These are phyloP conservation scores for Salix suchowensis DNA, from an alignment of 345 rosid species.

Conservation along the genomic window DNA sequence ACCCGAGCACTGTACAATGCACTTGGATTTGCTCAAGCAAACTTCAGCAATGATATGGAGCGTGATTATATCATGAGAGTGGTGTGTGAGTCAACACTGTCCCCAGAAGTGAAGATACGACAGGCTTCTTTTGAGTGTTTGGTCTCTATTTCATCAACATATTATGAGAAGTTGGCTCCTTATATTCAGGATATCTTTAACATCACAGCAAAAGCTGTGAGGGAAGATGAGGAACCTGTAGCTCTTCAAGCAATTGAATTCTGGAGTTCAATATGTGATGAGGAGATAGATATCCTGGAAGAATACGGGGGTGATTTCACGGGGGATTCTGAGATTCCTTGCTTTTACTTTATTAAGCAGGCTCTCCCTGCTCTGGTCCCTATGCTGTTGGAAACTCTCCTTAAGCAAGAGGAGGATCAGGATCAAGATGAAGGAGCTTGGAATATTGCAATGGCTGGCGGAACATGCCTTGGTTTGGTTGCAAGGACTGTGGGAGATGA, in stretches of 20 bases:
- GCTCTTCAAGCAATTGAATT: slow-evolving; percentile 47
- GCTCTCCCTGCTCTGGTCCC: slow-evolving; percentile 48
- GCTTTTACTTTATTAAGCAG: slow-evolving; percentile 45
- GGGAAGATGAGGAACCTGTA: slow-evolving; percentile 44
- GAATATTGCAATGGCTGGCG: slow-evolving; percentile 52
- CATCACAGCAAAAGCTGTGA: slow-evolving; percentile 44
- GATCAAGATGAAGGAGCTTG: slow-evolving; percentile 49
- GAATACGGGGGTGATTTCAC: slow-evolving; percentile 40
- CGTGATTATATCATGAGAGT: slow-evolving; percentile 50
- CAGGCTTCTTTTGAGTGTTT: slow-evolving; percentile 47
- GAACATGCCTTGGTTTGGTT: slow-evolving; percentile 48
- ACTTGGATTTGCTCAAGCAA: slow-evolving; percentile 45
- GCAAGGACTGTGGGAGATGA: slow-evolving; percentile 48
- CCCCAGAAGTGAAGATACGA: slow-evolving; percentile 38
- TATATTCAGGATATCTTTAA: slow-evolving; percentile 43
- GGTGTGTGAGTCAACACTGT: slow-evolving; percentile 40
- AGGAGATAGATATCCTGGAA: slow-evolving; percentile 49
- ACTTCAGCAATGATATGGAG: slow-evolving; percentile 41
- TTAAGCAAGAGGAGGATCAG: slow-evolving; percentile 50
- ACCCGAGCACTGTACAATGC: slow-evolving; percentile 41
- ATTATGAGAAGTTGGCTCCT: slow-evolving; percentile 43
- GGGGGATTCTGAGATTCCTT: slow-evolving; percentile 42
- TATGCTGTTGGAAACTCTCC: slow-evolving; percentile 39
- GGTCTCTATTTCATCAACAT: slow-evolving; percentile 45
- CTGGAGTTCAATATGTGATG: slow-evolving; percentile 48